These are phyloP conservation scores for Geotrichum phurueaensis DNA, from an alignment of 1,139 yeast species.

Conservation along the genomic window DNA sequence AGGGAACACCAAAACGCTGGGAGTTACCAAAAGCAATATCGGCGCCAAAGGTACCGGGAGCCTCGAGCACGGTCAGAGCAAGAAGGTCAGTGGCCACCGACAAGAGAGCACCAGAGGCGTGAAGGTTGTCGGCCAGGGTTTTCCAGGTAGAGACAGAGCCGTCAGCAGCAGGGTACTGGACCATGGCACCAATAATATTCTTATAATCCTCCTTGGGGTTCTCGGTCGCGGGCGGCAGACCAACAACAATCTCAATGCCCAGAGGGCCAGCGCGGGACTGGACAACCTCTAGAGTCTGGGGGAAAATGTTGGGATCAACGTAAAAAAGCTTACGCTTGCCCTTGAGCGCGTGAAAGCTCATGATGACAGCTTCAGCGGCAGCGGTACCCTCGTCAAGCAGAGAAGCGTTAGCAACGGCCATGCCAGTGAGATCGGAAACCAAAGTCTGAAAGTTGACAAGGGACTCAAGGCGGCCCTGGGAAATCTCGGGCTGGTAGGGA, in stretches of 20 bases:
- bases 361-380: slow-evolving; percentile 94
- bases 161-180: slow-evolving; percentile 86
- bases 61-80: slow-evolving; percentile 76
- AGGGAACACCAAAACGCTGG: slow-evolving; percentile 95
- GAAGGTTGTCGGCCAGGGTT: slow-evolving; percentile 58
- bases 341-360: slow-evolving; percentile 62
- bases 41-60: slow-evolving; percentile 84
- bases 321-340: slow-evolving; percentile 65
- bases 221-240: slow-evolving; percentile 41
- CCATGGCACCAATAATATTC: slow-evolving; percentile 70
- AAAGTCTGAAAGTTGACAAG: slow-evolving; percentile 86
- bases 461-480: slow-evolving; percentile 92
- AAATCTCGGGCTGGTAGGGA: slow-evolving; percentile 96
- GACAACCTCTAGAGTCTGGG: slow-evolving; percentile 79
- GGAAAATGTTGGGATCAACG: slow-evolving; percentile 71
- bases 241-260: slow-evolving; percentile 58
- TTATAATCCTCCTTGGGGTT: slow-evolving; percentile 43
- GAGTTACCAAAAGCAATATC: slow-evolving; percentile 90
- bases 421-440: slow-evolving; percentile 82
- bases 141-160: slow-evolving; percentile 60
- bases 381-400: slow-evolving; percentile 95
- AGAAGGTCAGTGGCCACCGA: slow-evolving; percentile 85
- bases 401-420: slow-evolving; percentile 90
- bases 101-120: slow-evolving; percentile 64
- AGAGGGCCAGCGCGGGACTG: slow-evolving; percentile 73